Base-by-base conservation (phyloP, 2,329 filamentous ascomycete species). In the Aspergillus oerlinghausenensis region DNA sequence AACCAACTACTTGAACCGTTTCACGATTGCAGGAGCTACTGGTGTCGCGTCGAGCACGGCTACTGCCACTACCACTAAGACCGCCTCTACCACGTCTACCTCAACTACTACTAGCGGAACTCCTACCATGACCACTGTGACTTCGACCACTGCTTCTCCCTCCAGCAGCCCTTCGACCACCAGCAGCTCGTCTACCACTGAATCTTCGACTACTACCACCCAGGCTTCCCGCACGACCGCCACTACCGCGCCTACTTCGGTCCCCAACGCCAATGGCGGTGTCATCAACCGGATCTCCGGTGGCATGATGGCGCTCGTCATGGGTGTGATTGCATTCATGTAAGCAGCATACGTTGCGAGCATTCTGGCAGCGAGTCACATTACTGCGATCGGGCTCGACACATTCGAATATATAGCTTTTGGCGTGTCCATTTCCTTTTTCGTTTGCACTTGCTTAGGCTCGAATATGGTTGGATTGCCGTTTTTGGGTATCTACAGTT, bases 1-100 rank as follows among this genome's bases (percentile, higher is more conserved):
- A 58, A 73, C 70, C 68, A 84, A 84, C 76, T 84, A 80, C 75
- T 78, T 77, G 38, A 77, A 79, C 6, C 75, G 75, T 58, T 84
- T 84, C 71, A 71, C 75, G 40, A 72, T 84, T 55, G 65, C 77
- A 11, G 79, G 76, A 59, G 71, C 73, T 59, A 77, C 75, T 56
- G 77, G 61, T 58, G 60, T 65, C 32, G 62, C 68, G 50, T 66
- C 75, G n/a, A 63, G 69, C 42, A 60, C 60, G 32, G 55, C 65
- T 14, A 52, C 65, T 8, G 32, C 63, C 7, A 58, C 64, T 43
- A 51, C 64, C 17, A 67, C 67, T 50, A 57, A 66, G 29, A 56
- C 61, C 14, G 58, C 65, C 32, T 58, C 58, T 25, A 65, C 66
- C 26, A 56, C 67, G 14, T 62, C 65, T 50, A 59, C 52, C 45